Percentiles rank a stretch among this genome's conserved stretches.
phyloP scores from a whole-genome alignment of 352 stramenopile species.

The Albugo laibachii region DNA sequence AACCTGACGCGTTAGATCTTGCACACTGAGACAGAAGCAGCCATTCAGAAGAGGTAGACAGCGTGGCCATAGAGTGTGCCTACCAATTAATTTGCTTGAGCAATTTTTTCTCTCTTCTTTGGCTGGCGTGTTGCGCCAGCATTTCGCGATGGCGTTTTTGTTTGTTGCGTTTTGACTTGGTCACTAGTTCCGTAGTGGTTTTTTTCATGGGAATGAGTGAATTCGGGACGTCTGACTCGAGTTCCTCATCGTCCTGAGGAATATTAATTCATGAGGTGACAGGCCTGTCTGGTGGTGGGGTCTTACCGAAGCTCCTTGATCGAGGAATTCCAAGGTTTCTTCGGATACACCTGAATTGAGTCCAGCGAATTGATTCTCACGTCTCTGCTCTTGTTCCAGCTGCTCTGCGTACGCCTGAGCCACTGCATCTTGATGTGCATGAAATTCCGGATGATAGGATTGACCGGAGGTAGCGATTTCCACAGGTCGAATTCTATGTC shows the following conservation, averaged over 20 bases:
- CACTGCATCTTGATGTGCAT: constrained; percentile 60
- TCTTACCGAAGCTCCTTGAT: constrained; percentile 26
- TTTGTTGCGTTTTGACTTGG: constrained; percentile 55
- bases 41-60: background rate
- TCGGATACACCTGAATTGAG: constrained; percentile 41
- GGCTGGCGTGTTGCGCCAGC: constrained; percentile 30
- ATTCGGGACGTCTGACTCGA: constrained; percentile 16
- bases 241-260: constrained; percentile 18
- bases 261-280: constrained; percentile 2
- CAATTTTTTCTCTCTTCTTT: constrained; percentile 32
- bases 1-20: constrained; percentile 45
- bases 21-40: constrained; percentile 12
- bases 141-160: constrained; percentile 59
- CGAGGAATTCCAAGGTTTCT: constrained; percentile 66
- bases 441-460: constrained; percentile 75
- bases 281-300: background rate
- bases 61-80: constrained; percentile 3
- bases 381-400: constrained; percentile 34
- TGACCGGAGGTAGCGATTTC: constrained; percentile 50
- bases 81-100: constrained; percentile 78
- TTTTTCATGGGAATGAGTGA: constrained; percentile 1
- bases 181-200: constrained; percentile 25
- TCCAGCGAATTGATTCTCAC: constrained; percentile 20
- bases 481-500: constrained; percentile 49
- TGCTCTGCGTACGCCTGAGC: constrained; percentile 47